Percentiles rank a stretch among this genome's conserved stretches.
Evolutionary conservation across 2,329 filamentous ascomycete genomes (phyloP).

Genomic region (Calcarisporium arbuscula): DNA sequence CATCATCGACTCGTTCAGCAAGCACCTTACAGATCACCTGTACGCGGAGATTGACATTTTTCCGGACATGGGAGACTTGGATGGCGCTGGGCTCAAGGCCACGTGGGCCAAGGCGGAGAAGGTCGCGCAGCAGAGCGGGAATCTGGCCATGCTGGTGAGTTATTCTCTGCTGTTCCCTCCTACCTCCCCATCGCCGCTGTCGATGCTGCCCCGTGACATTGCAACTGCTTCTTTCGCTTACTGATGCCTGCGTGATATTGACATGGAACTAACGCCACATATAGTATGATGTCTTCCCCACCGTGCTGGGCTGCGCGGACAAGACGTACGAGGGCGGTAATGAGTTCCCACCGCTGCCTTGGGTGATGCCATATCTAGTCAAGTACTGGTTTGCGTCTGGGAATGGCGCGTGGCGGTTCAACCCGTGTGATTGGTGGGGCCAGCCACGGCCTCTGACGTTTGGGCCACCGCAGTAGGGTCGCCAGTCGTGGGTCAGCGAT

Average conservation of each 20-base stretch:
- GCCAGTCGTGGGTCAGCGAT: too few relatives aligned
- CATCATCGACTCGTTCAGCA: conserved; percentile 16
- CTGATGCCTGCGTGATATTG: too few relatives aligned
- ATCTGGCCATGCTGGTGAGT: conserved; percentile 11
- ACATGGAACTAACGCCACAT: too few relatives aligned
- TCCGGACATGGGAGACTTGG: conserved; percentile 14
- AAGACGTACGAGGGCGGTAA: conserved; percentile 19
- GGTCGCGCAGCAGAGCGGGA: conserved; percentile 11
- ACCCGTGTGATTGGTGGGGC: conserved; percentile 20
- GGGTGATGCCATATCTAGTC: conserved; percentile 16
- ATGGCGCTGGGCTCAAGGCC: conserved; percentile 11
- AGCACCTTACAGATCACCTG: conserved; percentile 18
- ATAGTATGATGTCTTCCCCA: conserved; percentile 15
- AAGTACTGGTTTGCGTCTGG: conserved; percentile 16
- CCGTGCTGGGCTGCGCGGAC: conserved; percentile 15
- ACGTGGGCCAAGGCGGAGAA: conserved; percentile 12
- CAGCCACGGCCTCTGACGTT: conserved; percentile 14
- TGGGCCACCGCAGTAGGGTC: too few relatives aligned
- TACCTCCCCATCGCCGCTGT: too few relatives aligned
- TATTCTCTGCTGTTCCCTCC: too few relatives aligned
- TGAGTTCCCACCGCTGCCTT: conserved; percentile 16
- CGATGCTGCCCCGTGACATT: too few relatives aligned
- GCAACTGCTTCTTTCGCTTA: too few relatives aligned
- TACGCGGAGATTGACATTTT: conserved; percentile 21
- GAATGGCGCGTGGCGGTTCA: conserved; percentile 21